Percentiles rank a stretch among this genome's conserved stretches.
These are phyloP conservation scores for Lunularia cruciata DNA, from an alignment of 225 moss, liverwort and hornwort genomes.

Conservation along the genomic window DNA sequence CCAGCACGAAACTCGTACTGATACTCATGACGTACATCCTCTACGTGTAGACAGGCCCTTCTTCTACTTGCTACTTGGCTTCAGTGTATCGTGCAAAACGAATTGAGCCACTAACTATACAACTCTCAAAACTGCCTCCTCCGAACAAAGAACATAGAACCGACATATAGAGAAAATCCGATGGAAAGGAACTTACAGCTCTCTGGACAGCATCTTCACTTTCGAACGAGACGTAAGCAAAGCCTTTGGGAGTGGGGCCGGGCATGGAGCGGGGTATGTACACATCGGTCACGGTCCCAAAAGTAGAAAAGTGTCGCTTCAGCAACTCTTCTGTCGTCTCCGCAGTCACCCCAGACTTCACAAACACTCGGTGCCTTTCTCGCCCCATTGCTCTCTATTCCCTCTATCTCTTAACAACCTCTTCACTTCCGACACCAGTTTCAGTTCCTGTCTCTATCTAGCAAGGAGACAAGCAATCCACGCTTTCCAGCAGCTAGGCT, in stretches of 20 bases:
- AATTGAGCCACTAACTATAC: too few relatives aligned
- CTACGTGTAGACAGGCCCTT: too few relatives aligned
- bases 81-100: too few relatives aligned
- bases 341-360: conserved; percentile 73
- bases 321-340: conserved; percentile 62
- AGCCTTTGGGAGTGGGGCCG: conserved; percentile 63
- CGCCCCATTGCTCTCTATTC: conserved; percentile 33
- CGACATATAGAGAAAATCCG: too few relatives aligned
- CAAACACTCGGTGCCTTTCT: conserved; percentile 73
- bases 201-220: conserved; percentile 63
- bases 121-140: too few relatives aligned
- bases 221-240: conserved; percentile 77
- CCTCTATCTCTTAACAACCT: background rate
- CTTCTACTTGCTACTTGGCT: too few relatives aligned
- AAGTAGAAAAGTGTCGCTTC: conserved; percentile 61
- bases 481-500: background rate
- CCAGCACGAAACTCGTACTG: too few relatives aligned
- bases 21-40: too few relatives aligned
- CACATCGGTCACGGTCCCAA: conserved; percentile 69
- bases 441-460: background rate
- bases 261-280: conserved; percentile 73
- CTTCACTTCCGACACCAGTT: conserved; percentile 3
- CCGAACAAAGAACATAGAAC: too few relatives aligned
- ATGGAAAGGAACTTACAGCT: conserved; percentile 44
- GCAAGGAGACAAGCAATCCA: background rate